phyloP scores from a whole-genome alignment of 805 yeast species.

The Wickerhamiella occidentalis region DNA sequence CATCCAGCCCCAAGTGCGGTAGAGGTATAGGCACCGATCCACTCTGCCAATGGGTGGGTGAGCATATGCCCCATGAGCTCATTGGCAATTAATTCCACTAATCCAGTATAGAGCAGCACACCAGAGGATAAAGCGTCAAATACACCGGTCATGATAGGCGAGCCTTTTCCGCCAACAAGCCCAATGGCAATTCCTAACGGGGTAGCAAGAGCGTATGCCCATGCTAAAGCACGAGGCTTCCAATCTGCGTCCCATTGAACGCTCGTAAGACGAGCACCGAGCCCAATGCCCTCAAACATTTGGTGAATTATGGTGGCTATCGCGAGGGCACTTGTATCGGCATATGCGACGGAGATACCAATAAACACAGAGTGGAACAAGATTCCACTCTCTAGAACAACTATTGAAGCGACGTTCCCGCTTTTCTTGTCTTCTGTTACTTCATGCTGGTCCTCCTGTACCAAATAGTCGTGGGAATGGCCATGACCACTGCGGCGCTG shows the following conservation, averaged over 20 bases:
- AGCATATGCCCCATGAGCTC: conserved; percentile 41
- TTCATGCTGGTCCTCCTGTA: neutral
- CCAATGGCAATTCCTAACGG: conserved; percentile 74
- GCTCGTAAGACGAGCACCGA: conserved; percentile 64
- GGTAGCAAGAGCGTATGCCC: conserved; percentile 43
- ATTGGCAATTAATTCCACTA: conserved; percentile 69
- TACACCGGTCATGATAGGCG: conserved; percentile 53
- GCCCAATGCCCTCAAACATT: conserved; percentile 74
- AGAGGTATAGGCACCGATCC: conserved; percentile 21
- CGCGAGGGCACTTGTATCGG: conserved; percentile 69
- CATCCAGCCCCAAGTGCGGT: conserved; percentile 43
- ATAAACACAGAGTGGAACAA: conserved; percentile 74
- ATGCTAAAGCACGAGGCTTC: conserved; percentile 31
- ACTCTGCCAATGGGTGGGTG: conserved; percentile 16
- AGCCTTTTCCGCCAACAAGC: conserved; percentile 52
- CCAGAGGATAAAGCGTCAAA: conserved; percentile 73
- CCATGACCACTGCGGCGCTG: conserved; percentile 10
- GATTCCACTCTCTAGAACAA: conserved; percentile 56
- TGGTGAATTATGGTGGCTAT: conserved; percentile 47
- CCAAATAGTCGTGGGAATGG: conserved; percentile 5
- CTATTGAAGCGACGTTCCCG: conserved; percentile 7
- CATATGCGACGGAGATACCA: conserved; percentile 64
- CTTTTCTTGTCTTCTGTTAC: neutral
- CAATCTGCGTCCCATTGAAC: conserved; percentile 35
- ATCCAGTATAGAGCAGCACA: conserved; percentile 60